Conservation (phyloP, 495 filamentous ascomycete genomes). For the Penicillium canariense region DNA sequence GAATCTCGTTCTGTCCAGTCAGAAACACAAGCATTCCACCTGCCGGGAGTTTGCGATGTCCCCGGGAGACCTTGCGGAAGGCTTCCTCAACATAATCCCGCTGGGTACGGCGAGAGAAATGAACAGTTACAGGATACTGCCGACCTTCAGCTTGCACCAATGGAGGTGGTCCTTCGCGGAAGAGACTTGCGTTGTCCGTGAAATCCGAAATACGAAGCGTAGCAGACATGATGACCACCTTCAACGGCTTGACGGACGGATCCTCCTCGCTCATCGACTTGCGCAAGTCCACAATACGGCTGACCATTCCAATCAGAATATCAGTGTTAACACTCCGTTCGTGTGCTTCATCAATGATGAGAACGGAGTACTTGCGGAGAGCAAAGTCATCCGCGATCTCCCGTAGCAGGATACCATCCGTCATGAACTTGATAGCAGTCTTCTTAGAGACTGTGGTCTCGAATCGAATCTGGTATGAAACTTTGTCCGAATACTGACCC, state of each 20-base stretch:
- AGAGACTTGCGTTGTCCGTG: slow-evolving; percentile 76
- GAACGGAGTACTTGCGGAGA: slow-evolving; percentile 86
- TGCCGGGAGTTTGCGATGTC: slow-evolving; percentile 85
- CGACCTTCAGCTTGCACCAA: slow-evolving; percentile 90
- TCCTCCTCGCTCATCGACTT: slow-evolving; percentile 62
- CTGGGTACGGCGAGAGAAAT: slow-evolving; percentile 81
- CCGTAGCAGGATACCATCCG: slow-evolving; percentile 90
- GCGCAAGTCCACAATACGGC: slow-evolving; percentile 80
- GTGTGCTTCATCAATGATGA: slow-evolving; percentile 97
- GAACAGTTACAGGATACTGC: slow-evolving; percentile 84
- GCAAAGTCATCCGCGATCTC: slow-evolving; percentile 90
- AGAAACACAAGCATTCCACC: slow-evolving; percentile 95
- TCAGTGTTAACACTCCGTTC: slow-evolving; percentile 97
- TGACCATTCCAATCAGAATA: slow-evolving; percentile 94
- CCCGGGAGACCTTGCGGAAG: slow-evolving; percentile 82
- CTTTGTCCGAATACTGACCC: slow-evolving; percentile 62
- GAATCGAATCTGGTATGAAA: slow-evolving; percentile 94
- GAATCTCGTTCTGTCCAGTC: slow-evolving; percentile 91
- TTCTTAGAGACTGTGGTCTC: slow-evolving; percentile 78
- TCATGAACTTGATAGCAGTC: slow-evolving; percentile 98
- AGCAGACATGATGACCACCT: slow-evolving; percentile 97
- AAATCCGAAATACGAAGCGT: slow-evolving; percentile 90
- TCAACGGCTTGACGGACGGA: slow-evolving; percentile 68
- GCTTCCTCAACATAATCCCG: slow-evolving; percentile 87
- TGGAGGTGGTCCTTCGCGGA: slow-evolving; percentile 71